Evolutionary conservation across 768 basidiomycete genomes (phyloP).

Genomic region (Pulveroboletus sp.): DNA sequence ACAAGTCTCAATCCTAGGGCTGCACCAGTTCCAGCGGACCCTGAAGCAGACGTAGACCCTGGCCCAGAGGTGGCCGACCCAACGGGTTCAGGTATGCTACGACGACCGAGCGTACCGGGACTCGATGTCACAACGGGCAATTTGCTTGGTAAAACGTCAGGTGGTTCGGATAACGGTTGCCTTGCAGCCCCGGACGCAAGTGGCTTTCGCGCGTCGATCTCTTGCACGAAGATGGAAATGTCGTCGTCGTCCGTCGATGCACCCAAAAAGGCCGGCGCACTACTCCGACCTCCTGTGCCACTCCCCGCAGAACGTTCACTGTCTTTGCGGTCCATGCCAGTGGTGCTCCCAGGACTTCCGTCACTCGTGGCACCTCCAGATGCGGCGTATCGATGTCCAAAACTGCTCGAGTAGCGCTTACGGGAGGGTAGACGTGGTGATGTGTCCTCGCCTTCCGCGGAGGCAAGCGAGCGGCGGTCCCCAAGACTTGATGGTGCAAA

Average conservation of each 20-base stretch:
- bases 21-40: background rate
- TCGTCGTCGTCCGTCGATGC: slow-evolving; percentile 66
- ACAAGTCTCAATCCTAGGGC: slow-evolving; percentile 16
- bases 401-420: slow-evolving; percentile 75
- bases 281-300: slow-evolving; percentile 16
- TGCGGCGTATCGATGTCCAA: slow-evolving; percentile 61
- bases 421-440: slow-evolving; percentile 30
- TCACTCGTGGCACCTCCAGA: slow-evolving; percentile 40
- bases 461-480: slow-evolving; percentile 36
- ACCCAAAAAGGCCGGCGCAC: slow-evolving; percentile 40
- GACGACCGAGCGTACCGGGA: slow-evolving; percentile 2
- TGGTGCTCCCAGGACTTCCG: slow-evolving; percentile 21
- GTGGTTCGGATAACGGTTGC: slow-evolving; percentile 2
- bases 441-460: slow-evolving; percentile 33
- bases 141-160: background rate
- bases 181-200: slow-evolving; percentile 31
- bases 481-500: slow-evolving; percentile 40
- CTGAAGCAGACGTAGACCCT: background rate
- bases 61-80: slow-evolving; percentile 4
- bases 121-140: slow-evolving; percentile 1
- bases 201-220: slow-evolving; percentile 68
- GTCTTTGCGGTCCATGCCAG: slow-evolving; percentile 18
- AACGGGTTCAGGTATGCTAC: background rate
- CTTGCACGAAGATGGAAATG: slow-evolving; percentile 71
- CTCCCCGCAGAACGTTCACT: slow-evolving; percentile 19